Percentiles rank a stretch among this genome's conserved stretches.
These are phyloP conservation scores for Lentinula edodes DNA, from an alignment of 768 basidiomycete genomes.

Conservation along the genomic window DNA sequence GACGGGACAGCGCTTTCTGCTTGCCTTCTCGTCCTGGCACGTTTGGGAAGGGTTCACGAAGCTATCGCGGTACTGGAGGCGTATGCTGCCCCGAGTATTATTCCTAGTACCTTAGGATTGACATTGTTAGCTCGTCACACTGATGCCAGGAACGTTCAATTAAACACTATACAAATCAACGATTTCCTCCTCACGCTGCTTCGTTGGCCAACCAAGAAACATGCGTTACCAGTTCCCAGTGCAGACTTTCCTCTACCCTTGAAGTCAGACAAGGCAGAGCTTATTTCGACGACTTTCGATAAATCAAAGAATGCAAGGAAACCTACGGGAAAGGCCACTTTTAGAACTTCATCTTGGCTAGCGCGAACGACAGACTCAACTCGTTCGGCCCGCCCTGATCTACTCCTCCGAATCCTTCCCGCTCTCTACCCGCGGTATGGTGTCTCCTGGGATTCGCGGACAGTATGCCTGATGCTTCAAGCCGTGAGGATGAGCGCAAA, in stretches of 20 bases:
- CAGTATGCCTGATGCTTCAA: conserved; percentile 4
- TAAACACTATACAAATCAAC: conserved; percentile 3
- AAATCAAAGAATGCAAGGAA: neutral
- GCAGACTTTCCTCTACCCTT: neutral
- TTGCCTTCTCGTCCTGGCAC: neutral
- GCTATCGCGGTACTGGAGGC: neutral
- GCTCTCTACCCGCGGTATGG: neutral
- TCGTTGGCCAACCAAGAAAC: conserved; percentile 3
- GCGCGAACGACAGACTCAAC: neutral
- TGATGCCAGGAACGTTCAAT: neutral
- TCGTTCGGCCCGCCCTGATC: conserved; percentile 2
- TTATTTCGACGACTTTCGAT: neutral
- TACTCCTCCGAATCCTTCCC: neutral
- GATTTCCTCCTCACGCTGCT: conserved; percentile 1
- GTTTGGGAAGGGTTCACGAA: neutral
- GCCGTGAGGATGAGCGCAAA: conserved; percentile 1
- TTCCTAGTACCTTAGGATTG: neutral
- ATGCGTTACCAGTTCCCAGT: neutral
- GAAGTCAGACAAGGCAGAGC: neutral
- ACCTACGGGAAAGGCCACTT: too few species aligned
- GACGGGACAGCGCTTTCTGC: neutral
- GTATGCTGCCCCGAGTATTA: neutral
- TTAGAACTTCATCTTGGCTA: neutral
- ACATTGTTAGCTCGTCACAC: neutral
- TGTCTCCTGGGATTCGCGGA: neutral